Evolutionary conservation across 2,329 filamentous ascomycete species (phyloP).

Genomic region (Nigrospora osmanthi): DNA sequence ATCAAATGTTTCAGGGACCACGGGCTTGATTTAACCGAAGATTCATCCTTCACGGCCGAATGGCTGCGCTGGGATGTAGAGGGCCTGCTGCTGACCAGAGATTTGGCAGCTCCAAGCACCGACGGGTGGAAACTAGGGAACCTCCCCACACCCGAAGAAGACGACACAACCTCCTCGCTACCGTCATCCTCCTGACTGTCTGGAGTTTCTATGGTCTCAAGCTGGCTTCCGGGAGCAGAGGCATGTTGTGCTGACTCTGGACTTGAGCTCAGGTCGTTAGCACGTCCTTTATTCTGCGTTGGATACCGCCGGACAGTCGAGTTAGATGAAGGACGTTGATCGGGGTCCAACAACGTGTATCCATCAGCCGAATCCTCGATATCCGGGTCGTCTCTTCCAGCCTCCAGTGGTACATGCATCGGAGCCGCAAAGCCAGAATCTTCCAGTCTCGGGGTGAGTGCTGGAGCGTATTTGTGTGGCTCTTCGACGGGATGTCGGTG

Average conservation of each 20-base stretch:
- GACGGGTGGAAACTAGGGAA: constrained; percentile 4
- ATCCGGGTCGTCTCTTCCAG: too few relatives aligned
- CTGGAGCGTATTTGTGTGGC: too few relatives aligned
- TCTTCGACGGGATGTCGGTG: too few relatives aligned
- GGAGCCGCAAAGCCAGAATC: too few relatives aligned
- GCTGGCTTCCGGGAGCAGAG: neutral
- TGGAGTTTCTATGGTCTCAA: neutral
- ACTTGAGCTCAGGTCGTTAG: neutral
- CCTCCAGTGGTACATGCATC: too few relatives aligned
- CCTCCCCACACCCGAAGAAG: neutral
- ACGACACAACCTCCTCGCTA: neutral
- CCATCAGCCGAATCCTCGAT: too few relatives aligned
- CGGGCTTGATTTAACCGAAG: neutral
- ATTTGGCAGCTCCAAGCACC: neutral
- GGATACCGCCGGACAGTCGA: too few relatives aligned
- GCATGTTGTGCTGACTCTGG: neutral
- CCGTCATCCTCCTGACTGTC: neutral
- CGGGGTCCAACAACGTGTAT: too few relatives aligned
- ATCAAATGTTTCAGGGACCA: constrained; percentile 3
- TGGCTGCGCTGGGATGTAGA: neutral
- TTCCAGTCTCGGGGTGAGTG: too few relatives aligned
- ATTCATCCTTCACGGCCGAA: neutral
- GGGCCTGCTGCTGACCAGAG: neutral
- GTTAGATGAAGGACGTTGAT: too few relatives aligned
- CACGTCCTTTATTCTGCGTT: neutral